A percentile compares a stretch with the other conserved stretches of the same genome.
phyloP scores from a whole-genome alignment of 163 green algal species.

The Picocystis sp. region DNA sequence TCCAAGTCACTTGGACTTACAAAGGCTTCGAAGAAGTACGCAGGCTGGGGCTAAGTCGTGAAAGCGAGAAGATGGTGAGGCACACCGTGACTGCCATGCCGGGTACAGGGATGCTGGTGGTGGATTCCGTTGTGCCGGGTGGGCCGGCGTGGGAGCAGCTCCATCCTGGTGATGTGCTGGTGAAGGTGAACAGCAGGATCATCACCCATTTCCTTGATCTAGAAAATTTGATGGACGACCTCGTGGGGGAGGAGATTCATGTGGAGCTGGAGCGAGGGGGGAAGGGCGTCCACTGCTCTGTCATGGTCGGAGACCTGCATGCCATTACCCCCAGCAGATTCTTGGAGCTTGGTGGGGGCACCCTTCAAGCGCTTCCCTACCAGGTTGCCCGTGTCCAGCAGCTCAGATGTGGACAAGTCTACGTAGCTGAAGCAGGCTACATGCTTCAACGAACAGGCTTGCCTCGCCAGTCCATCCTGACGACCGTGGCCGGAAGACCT shows the following conservation, averaged over 20 bases:
- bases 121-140: slow-evolving; percentile 56
- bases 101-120: slow-evolving; percentile 61
- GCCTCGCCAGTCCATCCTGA: slow-evolving; percentile 1
- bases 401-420: slow-evolving; percentile 36
- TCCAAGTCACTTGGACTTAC: slow-evolving; percentile 64
- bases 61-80: slow-evolving; percentile 14
- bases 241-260: slow-evolving; percentile 27
- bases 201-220: slow-evolving; percentile 46
- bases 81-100: background rate
- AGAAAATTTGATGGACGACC: slow-evolving; percentile 50
- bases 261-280: slow-evolving; percentile 47
- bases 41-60: slow-evolving; percentile 9
- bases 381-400: slow-evolving; percentile 44
- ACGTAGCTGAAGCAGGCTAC: slow-evolving; percentile 61
- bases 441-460: slow-evolving; percentile 14
- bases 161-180: slow-evolving; percentile 65
- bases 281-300: background rate
- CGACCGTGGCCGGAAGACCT: background rate
- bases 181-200: slow-evolving; percentile 31
- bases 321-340: slow-evolving; percentile 45
- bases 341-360: slow-evolving; percentile 47
- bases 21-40: slow-evolving; percentile 69
- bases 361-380: slow-evolving; percentile 59
- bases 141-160: slow-evolving; percentile 42
- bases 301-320: slow-evolving; percentile 44